These are phyloP conservation scores for Saccharomyces hybrid DNA, from an alignment of 1,139 yeast species.

Conservation along the genomic window DNA sequence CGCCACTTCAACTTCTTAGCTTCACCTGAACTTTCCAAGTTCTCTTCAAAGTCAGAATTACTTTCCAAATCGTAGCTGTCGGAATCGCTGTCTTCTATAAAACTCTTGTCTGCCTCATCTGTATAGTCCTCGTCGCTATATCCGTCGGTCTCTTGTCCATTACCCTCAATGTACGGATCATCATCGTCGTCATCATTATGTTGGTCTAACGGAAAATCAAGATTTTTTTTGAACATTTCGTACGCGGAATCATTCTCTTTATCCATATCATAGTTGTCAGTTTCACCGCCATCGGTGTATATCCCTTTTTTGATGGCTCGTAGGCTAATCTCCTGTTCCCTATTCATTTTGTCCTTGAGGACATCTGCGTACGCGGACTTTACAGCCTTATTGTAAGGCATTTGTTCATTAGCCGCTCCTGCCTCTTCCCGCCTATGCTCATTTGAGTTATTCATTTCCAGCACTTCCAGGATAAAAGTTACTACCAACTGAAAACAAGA, in stretches of 20 bases:
- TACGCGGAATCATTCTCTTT: constrained; percentile 1
- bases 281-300: constrained; percentile 7
- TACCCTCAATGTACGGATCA: constrained; percentile 7
- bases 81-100: constrained; percentile 7
- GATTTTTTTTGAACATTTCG: constrained; percentile 3
- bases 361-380: constrained; percentile 11
- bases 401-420: not conserved
- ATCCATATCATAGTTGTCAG: not conserved
- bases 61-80: constrained; percentile 2
- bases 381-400: constrained; percentile 8
- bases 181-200: constrained; percentile 5
- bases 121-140: constrained; percentile 11
- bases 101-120: constrained; percentile 15
- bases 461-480: not conserved
- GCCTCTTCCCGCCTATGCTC: not conserved
- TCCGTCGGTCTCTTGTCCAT: constrained; percentile 7
- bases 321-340: not conserved
- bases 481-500: not conserved
- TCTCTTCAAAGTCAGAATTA: constrained; percentile 3
- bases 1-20: not conserved
- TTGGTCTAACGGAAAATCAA: not conserved
- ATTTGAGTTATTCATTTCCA: not conserved
- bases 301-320: constrained; percentile 8
- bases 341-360: constrained; percentile 12
- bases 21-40: not conserved